A percentile compares a stretch with the other conserved stretches of the same genome.
Evolutionary conservation across 331 rosid species (phyloP).

Genomic region (Telfairia occidentalis): DNA sequence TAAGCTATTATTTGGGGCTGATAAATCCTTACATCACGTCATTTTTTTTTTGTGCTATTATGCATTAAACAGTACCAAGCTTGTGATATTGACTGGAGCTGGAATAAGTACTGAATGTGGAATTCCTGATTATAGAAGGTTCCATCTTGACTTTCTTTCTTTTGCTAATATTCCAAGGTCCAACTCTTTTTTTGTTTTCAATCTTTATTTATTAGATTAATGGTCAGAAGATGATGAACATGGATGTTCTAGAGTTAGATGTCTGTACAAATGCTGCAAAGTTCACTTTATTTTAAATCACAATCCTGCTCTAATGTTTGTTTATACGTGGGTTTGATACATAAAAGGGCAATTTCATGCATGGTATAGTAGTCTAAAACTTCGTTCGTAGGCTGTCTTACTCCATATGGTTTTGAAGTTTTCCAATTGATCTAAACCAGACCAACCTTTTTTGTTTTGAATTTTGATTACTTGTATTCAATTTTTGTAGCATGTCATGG

Average conservation of each 20-base stretch:
- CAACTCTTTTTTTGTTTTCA: not conserved
- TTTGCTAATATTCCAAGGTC: not conserved
- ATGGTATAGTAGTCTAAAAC: not conserved
- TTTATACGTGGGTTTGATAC: not conserved
- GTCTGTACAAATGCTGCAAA: not conserved
- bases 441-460: not conserved
- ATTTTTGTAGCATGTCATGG: not conserved
- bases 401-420: not conserved
- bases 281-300: not conserved
- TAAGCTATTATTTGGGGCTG: not conserved
- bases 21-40: not conserved
- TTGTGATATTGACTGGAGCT: conserved; percentile 78
- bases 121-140: conserved; percentile 96
- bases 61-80: conserved; percentile 44
- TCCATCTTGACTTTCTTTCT: conserved; percentile 7
- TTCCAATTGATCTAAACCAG: not conserved
- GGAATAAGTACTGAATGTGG: conserved; percentile 96
- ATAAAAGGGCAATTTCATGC: not conserved
- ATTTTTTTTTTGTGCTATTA: conserved; percentile 4
- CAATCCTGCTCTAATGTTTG: not conserved
- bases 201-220: not conserved
- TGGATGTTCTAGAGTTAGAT: not conserved
- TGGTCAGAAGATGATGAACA: not conserved
- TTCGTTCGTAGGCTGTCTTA: no score
- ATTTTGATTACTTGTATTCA: not conserved